Evolutionary conservation across 352 stramenopile genomes (phyloP).

Genomic region (Pythium volutum): DNA sequence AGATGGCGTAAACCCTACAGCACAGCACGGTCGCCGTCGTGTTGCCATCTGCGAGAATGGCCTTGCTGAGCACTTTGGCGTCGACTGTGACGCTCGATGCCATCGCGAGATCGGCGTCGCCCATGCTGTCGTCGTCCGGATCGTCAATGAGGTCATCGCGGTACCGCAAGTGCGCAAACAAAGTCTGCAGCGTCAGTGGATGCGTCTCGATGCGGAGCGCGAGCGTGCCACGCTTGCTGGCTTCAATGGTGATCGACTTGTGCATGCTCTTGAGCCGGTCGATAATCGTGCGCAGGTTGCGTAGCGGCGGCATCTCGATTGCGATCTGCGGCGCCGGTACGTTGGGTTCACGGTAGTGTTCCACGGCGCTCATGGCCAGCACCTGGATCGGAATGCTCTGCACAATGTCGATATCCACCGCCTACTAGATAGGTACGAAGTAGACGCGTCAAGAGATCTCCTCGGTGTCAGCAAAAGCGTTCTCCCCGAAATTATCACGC

Average conservation of each 20-base stretch:
- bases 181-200: constrained; percentile 67
- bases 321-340: constrained; percentile 73
- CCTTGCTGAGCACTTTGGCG: constrained; percentile 72
- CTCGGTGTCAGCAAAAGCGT: not conserved
- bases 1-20: constrained; percentile 35
- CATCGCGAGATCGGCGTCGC: constrained; percentile 11
- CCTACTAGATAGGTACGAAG: constrained; percentile 26
- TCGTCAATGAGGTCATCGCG: constrained; percentile 70
- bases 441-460: not conserved
- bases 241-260: constrained; percentile 71
- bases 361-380: constrained; percentile 65
- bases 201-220: constrained; percentile 68
- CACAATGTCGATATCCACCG: constrained; percentile 83
- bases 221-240: constrained; percentile 66
- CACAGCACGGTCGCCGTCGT: constrained; percentile 70
- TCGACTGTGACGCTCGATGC: constrained; percentile 70
- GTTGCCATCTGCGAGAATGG: constrained; percentile 67
- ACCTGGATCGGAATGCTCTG: constrained; percentile 84
- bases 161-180: constrained; percentile 72
- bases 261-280: constrained; percentile 75
- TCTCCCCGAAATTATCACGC: not conserved
- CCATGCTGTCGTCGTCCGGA: constrained; percentile 33
- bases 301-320: constrained; percentile 76
- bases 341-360: constrained; percentile 75
- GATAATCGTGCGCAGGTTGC: constrained; percentile 60